phyloP scores from a whole-genome alignment of 352 stramenopile species.

The Pythium guiyangense region DNA sequence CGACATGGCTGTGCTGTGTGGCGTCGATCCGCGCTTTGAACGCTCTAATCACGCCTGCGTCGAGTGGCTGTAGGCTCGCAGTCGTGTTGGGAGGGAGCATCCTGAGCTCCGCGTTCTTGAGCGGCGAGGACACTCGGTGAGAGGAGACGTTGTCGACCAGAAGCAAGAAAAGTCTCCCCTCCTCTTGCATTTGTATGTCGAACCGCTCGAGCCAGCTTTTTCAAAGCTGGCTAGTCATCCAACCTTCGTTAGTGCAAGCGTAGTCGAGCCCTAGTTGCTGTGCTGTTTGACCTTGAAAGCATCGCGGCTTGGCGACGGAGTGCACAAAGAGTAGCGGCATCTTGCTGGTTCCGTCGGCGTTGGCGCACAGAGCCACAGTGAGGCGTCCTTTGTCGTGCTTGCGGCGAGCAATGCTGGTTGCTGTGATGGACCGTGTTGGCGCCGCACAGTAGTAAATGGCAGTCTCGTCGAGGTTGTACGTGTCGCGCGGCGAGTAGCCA shows the following conservation, averaged over 20 bases:
- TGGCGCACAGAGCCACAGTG: not conserved
- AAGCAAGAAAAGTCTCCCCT: not conserved
- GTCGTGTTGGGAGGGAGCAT: conserved; percentile 1
- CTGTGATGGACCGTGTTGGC: not conserved
- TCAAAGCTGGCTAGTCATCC: not conserved
- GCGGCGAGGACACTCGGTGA: not conserved
- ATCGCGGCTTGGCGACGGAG: not conserved
- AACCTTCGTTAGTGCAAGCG: not conserved
- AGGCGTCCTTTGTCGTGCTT: not conserved
- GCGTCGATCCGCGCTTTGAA: not conserved
- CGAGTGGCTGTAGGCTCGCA: not conserved
- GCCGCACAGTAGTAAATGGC: not conserved
- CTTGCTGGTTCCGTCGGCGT: not conserved
- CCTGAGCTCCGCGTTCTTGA: not conserved
- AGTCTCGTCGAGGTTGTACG: not conserved
- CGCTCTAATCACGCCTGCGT: not conserved
- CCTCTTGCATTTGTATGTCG: not conserved
- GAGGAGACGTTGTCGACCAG: conserved; percentile 1
- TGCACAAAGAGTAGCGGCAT: not conserved
- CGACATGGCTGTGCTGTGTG: not conserved
- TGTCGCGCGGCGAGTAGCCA: not conserved
- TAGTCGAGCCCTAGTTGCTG: not conserved
- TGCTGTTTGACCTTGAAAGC: not conserved
- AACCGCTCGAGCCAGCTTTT: not conserved
- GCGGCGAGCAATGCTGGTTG: not conserved